Base-by-base conservation (phyloP, 306 rosid species). In the Lathyrus oleraceus region DNA sequence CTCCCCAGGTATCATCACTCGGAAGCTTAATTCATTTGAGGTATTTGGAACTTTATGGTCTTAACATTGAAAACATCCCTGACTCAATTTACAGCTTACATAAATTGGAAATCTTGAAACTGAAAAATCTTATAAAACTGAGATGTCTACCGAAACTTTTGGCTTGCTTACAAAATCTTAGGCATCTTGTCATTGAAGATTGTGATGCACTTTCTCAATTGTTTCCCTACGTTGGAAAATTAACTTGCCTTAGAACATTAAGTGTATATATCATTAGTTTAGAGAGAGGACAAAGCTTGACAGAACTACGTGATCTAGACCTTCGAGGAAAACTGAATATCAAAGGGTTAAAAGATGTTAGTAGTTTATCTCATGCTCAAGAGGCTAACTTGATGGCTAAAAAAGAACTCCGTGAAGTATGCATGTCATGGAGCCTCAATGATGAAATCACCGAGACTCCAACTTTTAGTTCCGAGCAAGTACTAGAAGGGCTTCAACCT, bases 401-500 rank as follows among this genome's bases (percentile, higher is more conserved):
- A 17, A 38, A 4, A 21, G 25, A 53, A 14, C 25, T 69, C 1
- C 21, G 5, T 0, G 27, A 13, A 28, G 40, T 69, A 51, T 13
- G 15, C 12, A 38, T 69, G 40, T 38, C 25, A 36, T 69, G 64
- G 73, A 6, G 8, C 0, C 6, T 0, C 1, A 15, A 10, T 8
- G 42, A 5, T 6, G 10, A 5, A 21, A 5, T 6, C 4, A 5
- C 7, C 8, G 17, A 3, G 27, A 16, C 3, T 2, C 23, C 65
- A 8, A 11, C n/a, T 17, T 3, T 11, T n/a, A 56, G 5, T 38
- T 6, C 5, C 15, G 58, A 70, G 51, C 28, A 69, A 69, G 17
- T 69, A 54, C 40, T 69, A 17, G 48, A 71, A 43, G 68, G 0
- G 17, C 68, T 71, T 28, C 59, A 59, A 13, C 67, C 76, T 16